Conservation (phyloP, 768 basidiomycete genomes). For the Epithele typhae region DNA sequence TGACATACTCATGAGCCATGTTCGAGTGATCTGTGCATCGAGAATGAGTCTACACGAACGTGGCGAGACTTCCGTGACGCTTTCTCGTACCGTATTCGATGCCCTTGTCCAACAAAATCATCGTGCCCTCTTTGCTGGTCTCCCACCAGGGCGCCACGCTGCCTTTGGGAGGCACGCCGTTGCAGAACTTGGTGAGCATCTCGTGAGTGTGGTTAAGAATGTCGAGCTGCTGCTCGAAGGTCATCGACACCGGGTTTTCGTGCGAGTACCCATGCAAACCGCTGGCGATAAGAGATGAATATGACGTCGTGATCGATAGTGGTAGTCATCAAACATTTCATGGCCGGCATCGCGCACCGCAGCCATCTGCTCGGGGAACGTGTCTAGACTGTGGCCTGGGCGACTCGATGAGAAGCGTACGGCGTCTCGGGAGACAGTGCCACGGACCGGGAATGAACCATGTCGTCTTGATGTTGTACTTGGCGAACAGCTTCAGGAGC, state of each 20-base stretch:
- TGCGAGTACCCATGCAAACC: conserved; percentile 72
- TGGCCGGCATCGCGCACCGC: conserved; percentile 72
- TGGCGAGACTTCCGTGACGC: conserved; percentile 5
- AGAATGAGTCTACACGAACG: neutral
- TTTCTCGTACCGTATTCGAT: conserved; percentile 74
- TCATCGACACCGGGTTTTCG: conserved; percentile 65
- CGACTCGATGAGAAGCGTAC: neutral
- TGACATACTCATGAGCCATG: conserved; percentile 45
- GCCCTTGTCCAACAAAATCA: conserved; percentile 63
- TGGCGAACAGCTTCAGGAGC: conserved; percentile 66
- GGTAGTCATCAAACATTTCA: conserved; percentile 45
- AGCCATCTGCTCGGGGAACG: conserved; percentile 67
- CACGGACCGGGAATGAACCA: conserved; percentile 69
- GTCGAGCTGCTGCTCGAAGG: conserved; percentile 63
- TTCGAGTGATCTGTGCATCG: conserved; percentile 47
- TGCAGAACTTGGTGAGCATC: conserved; percentile 62
- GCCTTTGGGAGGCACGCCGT: conserved; percentile 54
- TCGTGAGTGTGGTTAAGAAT: conserved; percentile 63
- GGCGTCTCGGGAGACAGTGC: neutral
- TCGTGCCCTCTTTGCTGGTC: conserved; percentile 60
- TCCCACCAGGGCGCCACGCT: conserved; percentile 84
- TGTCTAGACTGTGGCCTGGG: conserved; percentile 66
- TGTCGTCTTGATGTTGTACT: conserved; percentile 60
- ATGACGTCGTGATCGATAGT: neutral
- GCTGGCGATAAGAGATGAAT: conserved; percentile 24